phyloP scores from a whole-genome alignment of 192 early-diverging fungal genomes.

The Coemansia sp. region DNA sequence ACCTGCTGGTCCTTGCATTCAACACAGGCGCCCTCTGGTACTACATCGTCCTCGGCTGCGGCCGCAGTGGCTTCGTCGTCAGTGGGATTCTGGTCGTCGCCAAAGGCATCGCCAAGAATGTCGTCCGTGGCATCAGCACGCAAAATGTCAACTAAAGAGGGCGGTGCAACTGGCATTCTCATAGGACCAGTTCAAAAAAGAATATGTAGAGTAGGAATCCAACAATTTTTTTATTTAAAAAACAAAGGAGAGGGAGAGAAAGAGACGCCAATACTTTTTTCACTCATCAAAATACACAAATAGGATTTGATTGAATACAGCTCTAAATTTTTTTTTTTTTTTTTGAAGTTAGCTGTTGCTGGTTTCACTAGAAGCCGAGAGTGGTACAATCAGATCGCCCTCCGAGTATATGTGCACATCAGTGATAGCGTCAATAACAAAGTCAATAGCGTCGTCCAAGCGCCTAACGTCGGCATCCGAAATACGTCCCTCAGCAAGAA shows the following conservation, averaged over 20 bases:
- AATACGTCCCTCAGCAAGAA: slow-evolving; percentile 27
- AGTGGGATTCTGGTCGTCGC: not conserved
- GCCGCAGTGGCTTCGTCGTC: slow-evolving; percentile 13
- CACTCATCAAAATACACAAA: no score
- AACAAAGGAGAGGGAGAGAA: no score
- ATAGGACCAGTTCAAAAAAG: slow-evolving; percentile 3
- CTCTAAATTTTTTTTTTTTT: not conserved
- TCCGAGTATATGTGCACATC: slow-evolving; percentile 22
- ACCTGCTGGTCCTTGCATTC: slow-evolving; percentile 83
- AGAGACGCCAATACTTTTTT: no score
- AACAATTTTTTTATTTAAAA: no score
- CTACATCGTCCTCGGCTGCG: slow-evolving; percentile 28
- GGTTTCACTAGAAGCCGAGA: slow-evolving; percentile 21
- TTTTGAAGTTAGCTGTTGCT: not conserved
- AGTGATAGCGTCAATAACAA: slow-evolving; percentile 34
- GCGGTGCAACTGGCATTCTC: slow-evolving; percentile 49
- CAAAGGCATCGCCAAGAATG: slow-evolving; percentile 16
- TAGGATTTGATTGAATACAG: no score
- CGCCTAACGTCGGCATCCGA: slow-evolving; percentile 16
- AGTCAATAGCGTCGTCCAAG: slow-evolving; percentile 27
- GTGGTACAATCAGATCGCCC: slow-evolving; percentile 44
- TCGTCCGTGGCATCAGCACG: slow-evolving; percentile 36
- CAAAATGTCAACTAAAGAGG: slow-evolving; percentile 46
- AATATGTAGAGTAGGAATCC: not conserved
- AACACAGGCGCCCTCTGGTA: slow-evolving; percentile 79